phyloP scores from a whole-genome alignment of 768 basidiomycete genomes.

The Boletus subparvulus region DNA sequence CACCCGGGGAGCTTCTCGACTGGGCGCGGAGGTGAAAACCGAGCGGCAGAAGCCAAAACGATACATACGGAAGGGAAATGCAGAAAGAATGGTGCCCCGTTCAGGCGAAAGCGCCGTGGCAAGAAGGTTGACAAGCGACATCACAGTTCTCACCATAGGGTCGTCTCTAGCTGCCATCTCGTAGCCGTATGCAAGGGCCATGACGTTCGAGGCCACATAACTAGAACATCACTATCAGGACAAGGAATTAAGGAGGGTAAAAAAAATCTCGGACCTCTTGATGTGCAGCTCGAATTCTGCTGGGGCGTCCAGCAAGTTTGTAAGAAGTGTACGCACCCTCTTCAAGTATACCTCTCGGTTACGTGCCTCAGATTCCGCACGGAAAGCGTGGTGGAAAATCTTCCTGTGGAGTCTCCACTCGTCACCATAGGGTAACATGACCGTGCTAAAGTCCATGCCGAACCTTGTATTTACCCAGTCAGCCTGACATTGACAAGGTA shows the following conservation, averaged over 20 bases:
- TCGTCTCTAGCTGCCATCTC: conserved; percentile 19
- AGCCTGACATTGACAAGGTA: background rate
- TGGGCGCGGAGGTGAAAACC: background rate
- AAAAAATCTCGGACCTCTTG: conserved; percentile 13
- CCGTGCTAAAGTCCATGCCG: conserved; percentile 28
- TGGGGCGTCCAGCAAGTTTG: conserved; percentile 21
- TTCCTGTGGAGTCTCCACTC: conserved; percentile 31
- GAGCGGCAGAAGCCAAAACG: background rate
- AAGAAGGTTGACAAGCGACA: conserved; percentile 19
- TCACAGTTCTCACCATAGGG: conserved; percentile 21
- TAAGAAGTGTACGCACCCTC: conserved; percentile 21
- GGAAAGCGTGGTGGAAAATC: conserved; percentile 31
- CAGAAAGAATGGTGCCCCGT: conserved; percentile 16
- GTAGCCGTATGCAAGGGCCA: conserved; percentile 29
- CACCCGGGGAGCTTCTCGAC: conserved; percentile 25
- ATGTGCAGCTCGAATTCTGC: conserved; percentile 25
- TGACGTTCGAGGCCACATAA: conserved; percentile 26
- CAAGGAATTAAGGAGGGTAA: too few species aligned
- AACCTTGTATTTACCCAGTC: conserved; percentile 16
- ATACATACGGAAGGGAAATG: conserved; percentile 23
- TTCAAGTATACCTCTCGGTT: conserved; percentile 22
- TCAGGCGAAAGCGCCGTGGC: conserved; percentile 22
- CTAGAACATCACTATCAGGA: background rate
- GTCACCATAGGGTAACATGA: conserved; percentile 29
- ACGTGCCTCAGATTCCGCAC: conserved; percentile 18